A percentile compares a stretch with the other conserved stretches of the same genome.
Conservation (phyloP, 805 yeast species). For the Saccharomycopsis javanensis region DNA sequence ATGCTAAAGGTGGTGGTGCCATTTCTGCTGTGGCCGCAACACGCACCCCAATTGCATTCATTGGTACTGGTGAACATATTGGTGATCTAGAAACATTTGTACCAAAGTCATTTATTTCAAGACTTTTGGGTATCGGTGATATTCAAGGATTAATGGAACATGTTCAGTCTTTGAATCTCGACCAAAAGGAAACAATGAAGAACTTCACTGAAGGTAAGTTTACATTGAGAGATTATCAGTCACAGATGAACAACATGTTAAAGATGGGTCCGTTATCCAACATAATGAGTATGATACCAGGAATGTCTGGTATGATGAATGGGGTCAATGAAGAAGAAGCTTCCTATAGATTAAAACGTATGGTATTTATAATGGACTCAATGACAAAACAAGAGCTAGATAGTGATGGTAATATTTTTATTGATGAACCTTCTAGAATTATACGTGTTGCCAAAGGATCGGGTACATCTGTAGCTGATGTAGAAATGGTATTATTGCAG, state of each 20-base stretch:
- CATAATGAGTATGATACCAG: constrained; percentile 93
- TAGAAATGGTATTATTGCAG: constrained; percentile 84
- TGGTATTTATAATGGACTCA: constrained; percentile 89
- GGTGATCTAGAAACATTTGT: constrained; percentile 87
- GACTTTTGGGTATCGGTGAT: constrained; percentile 90
- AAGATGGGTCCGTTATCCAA: constrained; percentile 96
- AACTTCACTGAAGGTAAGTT: constrained; percentile 92
- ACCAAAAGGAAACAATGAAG: constrained; percentile 83
- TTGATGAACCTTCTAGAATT: constrained; percentile 74
- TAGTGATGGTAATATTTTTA: constrained; percentile 75
- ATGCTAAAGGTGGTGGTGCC: constrained; percentile 99
- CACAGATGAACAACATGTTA: constrained; percentile 89
- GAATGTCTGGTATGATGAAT: constrained; percentile 74
- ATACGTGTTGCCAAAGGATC: constrained; percentile 90
- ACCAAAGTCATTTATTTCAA: constrained; percentile 83
- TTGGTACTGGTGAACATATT: constrained; percentile 97
- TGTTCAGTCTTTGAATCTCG: constrained; percentile 76
- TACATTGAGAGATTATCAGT: constrained; percentile 82
- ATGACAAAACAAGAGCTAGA: constrained; percentile 91
- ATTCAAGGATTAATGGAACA: constrained; percentile 90
- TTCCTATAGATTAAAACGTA: constrained; percentile 67
- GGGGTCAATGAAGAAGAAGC: constrained; percentile 92
- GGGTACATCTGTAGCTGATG: constrained; percentile 86
- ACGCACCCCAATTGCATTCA: constrained; percentile 85
- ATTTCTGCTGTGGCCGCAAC: constrained; percentile 98